Evolutionary conservation across 2,329 filamentous ascomycete genomes (phyloP), one percentile per base, ranked within the genome.

Genomic region (Fusarium sp.): DNA sequence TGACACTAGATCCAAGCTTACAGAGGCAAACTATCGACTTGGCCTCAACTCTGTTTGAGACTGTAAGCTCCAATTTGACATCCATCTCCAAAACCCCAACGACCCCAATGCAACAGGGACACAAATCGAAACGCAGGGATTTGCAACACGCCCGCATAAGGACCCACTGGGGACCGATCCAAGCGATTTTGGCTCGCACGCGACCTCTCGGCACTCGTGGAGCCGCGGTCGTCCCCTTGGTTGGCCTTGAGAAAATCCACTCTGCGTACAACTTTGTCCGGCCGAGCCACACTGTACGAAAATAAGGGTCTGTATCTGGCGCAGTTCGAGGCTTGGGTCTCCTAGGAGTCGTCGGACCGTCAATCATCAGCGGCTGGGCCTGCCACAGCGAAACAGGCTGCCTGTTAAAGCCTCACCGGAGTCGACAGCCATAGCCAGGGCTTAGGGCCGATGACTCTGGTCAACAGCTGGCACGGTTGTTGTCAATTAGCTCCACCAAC

Each of bases 101-200:
- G 52, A 62, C 68, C 63, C 59, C 64, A 65, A 72, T 60, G 36
- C 23, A 23, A 23, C 23, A 62, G 44, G 48, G 46, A 34, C 62
- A 60, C 71, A 75, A 66, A 73, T 68, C 52, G 71, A 72, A 60
- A 68, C 63, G 68, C 73, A 75, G 70, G 73, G 73, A 72, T 75
- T 75, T 59, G 47, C 60, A 74, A 68, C 58, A 53, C 55, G 56
- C 63, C 60, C 30, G 56, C 67, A 61, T 61, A 41, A 60, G 36
- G 73, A 66, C 70, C 73, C 71, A 62, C 73, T 66, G 54, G 62
- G 62, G 23, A 68, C 62, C 73, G 73, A 75, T 75, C 59, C 62
- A 72, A 58, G 57, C 73, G 73, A 75, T 75, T 50, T 75, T 75
- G 62, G 70, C 58, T 72, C 53, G 70, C 73, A 75, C 73, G 68